phyloP scores from a whole-genome alignment of 2,329 filamentous ascomycete genomes.

The Exophiala mesophila region DNA sequence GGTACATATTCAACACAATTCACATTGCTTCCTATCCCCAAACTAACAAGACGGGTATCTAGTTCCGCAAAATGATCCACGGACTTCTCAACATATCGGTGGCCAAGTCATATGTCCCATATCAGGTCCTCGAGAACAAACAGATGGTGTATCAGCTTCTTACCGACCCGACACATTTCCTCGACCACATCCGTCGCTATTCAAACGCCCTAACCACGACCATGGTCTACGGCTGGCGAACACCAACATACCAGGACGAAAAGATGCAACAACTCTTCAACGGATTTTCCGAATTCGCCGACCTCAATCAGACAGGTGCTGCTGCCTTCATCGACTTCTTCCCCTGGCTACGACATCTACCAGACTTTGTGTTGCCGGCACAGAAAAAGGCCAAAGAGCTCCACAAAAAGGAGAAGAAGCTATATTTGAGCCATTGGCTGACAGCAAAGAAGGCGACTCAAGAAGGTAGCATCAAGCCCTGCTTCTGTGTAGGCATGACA shows the following conservation, averaged over 20 bases:
- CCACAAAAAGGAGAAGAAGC: slow-evolving; percentile 13
- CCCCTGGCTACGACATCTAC: slow-evolving; percentile 19
- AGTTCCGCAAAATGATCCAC: slow-evolving; percentile 26
- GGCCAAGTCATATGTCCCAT: slow-evolving; percentile 20
- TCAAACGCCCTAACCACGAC: slow-evolving; percentile 16
- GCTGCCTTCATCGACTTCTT: slow-evolving; percentile 20
- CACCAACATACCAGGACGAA: slow-evolving; percentile 10
- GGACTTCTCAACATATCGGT: slow-evolving; percentile 24
- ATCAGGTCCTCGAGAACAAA: slow-evolving; percentile 22
- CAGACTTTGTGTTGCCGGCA: slow-evolving; percentile 16
- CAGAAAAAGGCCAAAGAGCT: slow-evolving; percentile 11
- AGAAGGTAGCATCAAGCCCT: slow-evolving; percentile 13
- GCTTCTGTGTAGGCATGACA: slow-evolving; percentile 21
- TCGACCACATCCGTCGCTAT: slow-evolving; percentile 15
- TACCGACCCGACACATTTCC: slow-evolving; percentile 9
- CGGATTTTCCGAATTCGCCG: slow-evolving; percentile 16
- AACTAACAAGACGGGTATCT: no score
- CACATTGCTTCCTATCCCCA: no score
- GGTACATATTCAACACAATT: no score
- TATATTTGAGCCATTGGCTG: slow-evolving; percentile 19
- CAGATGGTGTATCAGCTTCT: slow-evolving; percentile 14
- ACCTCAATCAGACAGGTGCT: slow-evolving; percentile 10
- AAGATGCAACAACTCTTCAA: slow-evolving; percentile 14
- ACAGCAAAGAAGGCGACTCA: slow-evolving; percentile 11
- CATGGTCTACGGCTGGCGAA: slow-evolving; percentile 19